These are phyloP conservation scores for Trichophaea hybrida DNA, from an alignment of 2,329 filamentous ascomycete genomes.

Conservation along the genomic window DNA sequence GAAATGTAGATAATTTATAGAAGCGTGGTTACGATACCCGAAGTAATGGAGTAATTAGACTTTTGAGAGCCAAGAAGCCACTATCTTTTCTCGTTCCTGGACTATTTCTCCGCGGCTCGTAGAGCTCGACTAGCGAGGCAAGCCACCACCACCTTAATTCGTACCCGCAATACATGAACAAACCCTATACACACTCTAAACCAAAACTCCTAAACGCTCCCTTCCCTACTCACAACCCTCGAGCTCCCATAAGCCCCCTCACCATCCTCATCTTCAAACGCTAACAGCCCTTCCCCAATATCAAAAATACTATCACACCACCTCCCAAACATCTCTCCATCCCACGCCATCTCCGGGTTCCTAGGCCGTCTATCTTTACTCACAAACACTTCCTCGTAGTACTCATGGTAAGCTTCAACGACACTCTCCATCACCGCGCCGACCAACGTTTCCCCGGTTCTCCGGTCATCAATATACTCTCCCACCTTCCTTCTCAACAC, in stretches of 20 bases:
- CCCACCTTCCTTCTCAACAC: slow-evolving; percentile 43
- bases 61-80: too few relatives aligned
- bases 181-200: too few relatives aligned
- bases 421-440: slow-evolving; percentile 45
- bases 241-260: slow-evolving; percentile 1
- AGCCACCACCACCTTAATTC: too few relatives aligned
- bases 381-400: slow-evolving; percentile 42
- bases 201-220: neutral
- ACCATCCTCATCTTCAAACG: slow-evolving; percentile 14
- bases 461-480: slow-evolving; percentile 49
- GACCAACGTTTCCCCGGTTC: slow-evolving; percentile 51
- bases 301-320: slow-evolving; percentile 47
- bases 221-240: neutral
- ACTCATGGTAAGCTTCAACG: slow-evolving; percentile 48
- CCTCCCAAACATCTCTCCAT: slow-evolving; percentile 48
- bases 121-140: too few relatives aligned
- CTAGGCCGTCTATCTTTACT: slow-evolving; percentile 27
- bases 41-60: too few relatives aligned
- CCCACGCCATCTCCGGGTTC: slow-evolving; percentile 41
- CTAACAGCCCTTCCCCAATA: slow-evolving; percentile 14
- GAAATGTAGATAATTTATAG: too few relatives aligned
- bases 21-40: too few relatives aligned
- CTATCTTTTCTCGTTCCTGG: too few relatives aligned
- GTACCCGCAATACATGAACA: too few relatives aligned
- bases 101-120: too few relatives aligned